These are phyloP conservation scores for Aspergillus hiratsukae DNA, from an alignment of 2,329 filamentous ascomycete genomes.

Conservation along the genomic window DNA sequence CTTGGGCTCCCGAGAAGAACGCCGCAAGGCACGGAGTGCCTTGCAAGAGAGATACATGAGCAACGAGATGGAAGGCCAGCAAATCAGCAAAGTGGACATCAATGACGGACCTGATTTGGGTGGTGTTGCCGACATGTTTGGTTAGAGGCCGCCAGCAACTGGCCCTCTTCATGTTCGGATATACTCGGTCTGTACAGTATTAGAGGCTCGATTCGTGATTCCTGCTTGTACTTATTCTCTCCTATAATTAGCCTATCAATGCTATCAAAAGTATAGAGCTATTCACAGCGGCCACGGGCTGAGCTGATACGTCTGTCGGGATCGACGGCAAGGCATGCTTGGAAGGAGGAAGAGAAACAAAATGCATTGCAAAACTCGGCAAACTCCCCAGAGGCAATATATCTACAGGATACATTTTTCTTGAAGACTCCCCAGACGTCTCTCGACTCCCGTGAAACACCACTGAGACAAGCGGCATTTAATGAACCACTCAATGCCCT, in stretches of 20 bases:
- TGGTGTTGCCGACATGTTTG: slow-evolving; percentile 53
- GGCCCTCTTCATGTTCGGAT: background rate
- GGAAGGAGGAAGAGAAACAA: slow-evolving; percentile 9
- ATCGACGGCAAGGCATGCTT: background rate
- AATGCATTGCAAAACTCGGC: slow-evolving; percentile 21
- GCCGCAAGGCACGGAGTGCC: slow-evolving; percentile 39
- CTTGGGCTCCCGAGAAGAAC: slow-evolving; percentile 38
- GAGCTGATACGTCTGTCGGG: background rate
- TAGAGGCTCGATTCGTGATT: slow-evolving; percentile 1
- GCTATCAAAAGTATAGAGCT: slow-evolving; percentile 2
- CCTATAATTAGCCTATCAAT: background rate
- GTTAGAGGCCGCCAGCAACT: slow-evolving; percentile 21
- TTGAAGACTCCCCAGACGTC: slow-evolving; percentile 1
- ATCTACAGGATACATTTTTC: slow-evolving; percentile 29
- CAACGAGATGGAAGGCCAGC: slow-evolving; percentile 40
- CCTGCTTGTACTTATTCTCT: background rate
- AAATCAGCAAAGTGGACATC: slow-evolving; percentile 38
- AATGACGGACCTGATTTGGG: slow-evolving; percentile 48
- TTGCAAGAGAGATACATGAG: slow-evolving; percentile 43
- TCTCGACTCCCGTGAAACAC: background rate
- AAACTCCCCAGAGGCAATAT: slow-evolving; percentile 26
- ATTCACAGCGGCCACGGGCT: background rate
- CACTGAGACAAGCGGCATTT: background rate
- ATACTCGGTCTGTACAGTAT: slow-evolving; percentile 16
- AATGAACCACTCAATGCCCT: background rate